Evolutionary conservation across 148 eudicot genomes (phyloP).

Genomic region (Fagopyrum esculentum): DNA sequence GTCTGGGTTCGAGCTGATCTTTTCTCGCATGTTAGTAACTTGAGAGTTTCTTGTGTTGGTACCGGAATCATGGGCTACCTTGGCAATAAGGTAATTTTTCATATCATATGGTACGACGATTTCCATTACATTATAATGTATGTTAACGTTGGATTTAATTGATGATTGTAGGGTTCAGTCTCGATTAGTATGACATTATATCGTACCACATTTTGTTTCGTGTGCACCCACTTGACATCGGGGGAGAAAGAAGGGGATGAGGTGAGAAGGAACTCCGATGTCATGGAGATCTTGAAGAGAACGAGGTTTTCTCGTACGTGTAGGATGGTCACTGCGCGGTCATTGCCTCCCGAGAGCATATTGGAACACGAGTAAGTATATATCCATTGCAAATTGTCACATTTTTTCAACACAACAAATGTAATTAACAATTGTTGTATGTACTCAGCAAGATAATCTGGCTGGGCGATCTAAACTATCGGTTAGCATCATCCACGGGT

Average conservation of each 20-base stretch:
- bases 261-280: constrained; percentile 48
- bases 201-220: constrained; percentile 52
- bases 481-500: constrained; percentile 27
- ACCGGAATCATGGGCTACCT: constrained; percentile 33
- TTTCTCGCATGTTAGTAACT: constrained; percentile 12
- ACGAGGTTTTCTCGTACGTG: constrained; percentile 41
- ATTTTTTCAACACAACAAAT: background rate
- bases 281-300: constrained; percentile 45
- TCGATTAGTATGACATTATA: constrained; percentile 62
- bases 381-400: background rate
- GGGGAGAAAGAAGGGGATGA: constrained; percentile 67
- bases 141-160: background rate
- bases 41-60: constrained; percentile 22
- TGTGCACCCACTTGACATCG: constrained; percentile 65
- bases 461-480: constrained; percentile 71
- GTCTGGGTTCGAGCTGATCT: constrained; percentile 24
- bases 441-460: constrained; percentile 45
- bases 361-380: constrained; percentile 51
- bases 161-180: constrained; percentile 41
- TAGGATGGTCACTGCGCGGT: constrained; percentile 14
- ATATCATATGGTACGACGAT: background rate
- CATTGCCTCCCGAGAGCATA: constrained; percentile 34
- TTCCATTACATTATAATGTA: background rate
- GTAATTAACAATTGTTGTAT: background rate
- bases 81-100: constrained; percentile 22